Conservation (phyloP, 2,329 filamentous ascomycete genomes). For the Neopestalotiopsis rosae region DNA sequence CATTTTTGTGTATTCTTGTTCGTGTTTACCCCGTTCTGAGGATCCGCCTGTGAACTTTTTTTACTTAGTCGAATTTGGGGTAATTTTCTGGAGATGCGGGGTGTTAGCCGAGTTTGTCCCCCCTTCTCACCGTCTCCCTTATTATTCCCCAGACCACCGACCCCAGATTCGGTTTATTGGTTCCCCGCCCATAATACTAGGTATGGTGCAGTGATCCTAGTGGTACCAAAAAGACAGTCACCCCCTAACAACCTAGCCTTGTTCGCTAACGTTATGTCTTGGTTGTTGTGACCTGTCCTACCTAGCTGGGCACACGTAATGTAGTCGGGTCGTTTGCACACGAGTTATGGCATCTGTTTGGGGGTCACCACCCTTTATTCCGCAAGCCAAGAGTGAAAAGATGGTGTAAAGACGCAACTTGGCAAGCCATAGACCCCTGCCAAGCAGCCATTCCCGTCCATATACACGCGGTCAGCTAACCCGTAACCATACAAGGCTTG, state of each 20-base stretch:
- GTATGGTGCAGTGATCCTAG: neutral
- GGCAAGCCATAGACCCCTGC: no score
- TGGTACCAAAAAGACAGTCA: neutral
- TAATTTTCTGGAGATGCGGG: slow-evolving; percentile 9
- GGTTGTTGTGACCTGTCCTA: neutral
- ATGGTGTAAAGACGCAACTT: no score
- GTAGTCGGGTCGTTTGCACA: neutral
- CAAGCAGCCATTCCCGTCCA: no score
- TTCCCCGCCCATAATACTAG: slow-evolving; percentile 8
- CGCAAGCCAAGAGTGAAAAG: neutral
- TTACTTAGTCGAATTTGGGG: neutral
- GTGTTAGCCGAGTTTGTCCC: neutral
- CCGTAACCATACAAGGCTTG: slow-evolving; percentile 2
- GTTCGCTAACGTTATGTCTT: neutral
- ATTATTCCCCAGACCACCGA: slow-evolving; percentile 20
- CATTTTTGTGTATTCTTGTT: neutral
- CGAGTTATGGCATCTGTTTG: neutral
- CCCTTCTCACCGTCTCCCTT: neutral
- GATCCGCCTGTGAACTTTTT: neutral
- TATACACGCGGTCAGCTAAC: neutral
- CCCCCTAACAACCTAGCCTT: neutral
- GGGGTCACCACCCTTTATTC: neutral
- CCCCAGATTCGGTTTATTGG: slow-evolving; percentile 23
- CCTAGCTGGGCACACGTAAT: no score
- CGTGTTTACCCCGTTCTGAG: neutral